Base-by-base conservation (phyloP, 495 filamentous ascomycete species). In the Choiromyces venosus region DNA sequence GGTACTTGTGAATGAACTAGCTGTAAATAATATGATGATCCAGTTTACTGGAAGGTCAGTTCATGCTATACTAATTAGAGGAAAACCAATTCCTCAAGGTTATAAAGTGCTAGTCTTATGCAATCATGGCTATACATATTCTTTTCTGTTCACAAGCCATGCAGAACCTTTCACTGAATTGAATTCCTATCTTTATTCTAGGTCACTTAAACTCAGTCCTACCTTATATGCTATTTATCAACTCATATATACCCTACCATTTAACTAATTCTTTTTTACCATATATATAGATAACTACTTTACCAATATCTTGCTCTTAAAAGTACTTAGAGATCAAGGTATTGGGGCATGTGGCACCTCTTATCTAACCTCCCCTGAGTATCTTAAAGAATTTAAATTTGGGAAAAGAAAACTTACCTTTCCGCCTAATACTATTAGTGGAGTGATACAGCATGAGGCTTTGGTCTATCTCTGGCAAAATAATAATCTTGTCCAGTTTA, bases 11-110 rank as follows among this genome's bases (percentile, higher is more conserved):
- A 76, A 10, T 1, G 25, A 73, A 35, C 39, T 46, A 18, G 64
- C 66, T 25, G 67, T 76, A 37, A 61, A 76, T 67, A 64, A 68
- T 52, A 70, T 70, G 37, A 73, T 76, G 25, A 44, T 73, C 16
- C 52, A 37, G 35, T 73, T 73, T 64, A 70, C 71, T 1, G 73
- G 65, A 18, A 39, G 64, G 38, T 37, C 19, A 4, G n/a, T 36
- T 16, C 46, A 76, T 70, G 69, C 65, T n/a, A 65, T 73, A 12
- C 72, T 69, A 29, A 70, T 38, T 1, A 42, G 36, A 65, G 66
- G 70, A 16, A 73, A 76, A 29, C 66, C 40, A 12, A 75, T 72
- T 21, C 36, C 37, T 14, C 46, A 74, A 71, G 56, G 67, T 0
- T 71, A 38, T 25, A 69, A 74, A 38, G 1, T 71, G 4, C 67